These are phyloP conservation scores for Fusarium equiseti DNA, from an alignment of 2,329 filamentous ascomycete species.

Conservation along the genomic window DNA sequence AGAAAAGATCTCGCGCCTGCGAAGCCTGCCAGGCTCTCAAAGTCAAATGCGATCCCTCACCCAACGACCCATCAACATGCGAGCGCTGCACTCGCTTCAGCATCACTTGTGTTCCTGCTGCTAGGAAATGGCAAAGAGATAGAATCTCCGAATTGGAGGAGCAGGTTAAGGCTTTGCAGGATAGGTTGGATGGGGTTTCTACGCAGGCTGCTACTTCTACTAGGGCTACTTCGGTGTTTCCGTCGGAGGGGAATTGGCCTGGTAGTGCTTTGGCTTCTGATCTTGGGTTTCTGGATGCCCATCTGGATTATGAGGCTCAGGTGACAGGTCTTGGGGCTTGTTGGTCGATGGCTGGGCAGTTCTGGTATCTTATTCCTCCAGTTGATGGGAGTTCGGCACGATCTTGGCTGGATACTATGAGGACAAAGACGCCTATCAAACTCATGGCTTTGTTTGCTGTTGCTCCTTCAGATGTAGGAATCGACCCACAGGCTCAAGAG, in stretches of 20 bases:
- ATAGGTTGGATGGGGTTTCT: constrained; percentile 11
- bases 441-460: constrained; percentile 20
- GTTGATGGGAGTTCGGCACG: constrained; percentile 2
- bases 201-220: constrained; percentile 7
- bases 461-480: background rate
- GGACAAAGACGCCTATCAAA: constrained; percentile 6
- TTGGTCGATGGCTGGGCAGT: background rate
- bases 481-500: constrained; percentile 9
- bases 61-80: constrained; percentile 4
- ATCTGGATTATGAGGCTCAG: constrained; percentile 22
- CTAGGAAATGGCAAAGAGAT: constrained; percentile 31
- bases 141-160: constrained; percentile 28
- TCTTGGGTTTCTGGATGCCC: constrained; percentile 18
- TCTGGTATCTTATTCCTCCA: constrained; percentile 18
- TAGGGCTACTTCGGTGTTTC: constrained; percentile 25
- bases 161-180: constrained; percentile 24
- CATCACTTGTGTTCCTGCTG: constrained; percentile 24
- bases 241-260: constrained; percentile 2
- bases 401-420: constrained; percentile 15
- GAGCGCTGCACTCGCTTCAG: constrained; percentile 23
- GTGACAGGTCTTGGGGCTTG: background rate
- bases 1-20: constrained; percentile 34
- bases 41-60: constrained; percentile 29
- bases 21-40: constrained; percentile 36
- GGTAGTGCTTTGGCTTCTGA: background rate